Evolutionary conservation across 257 asterid genomes (phyloP), one percentile per base, ranked within the genome.

Genomic region (Eucommia ulmoides): DNA sequence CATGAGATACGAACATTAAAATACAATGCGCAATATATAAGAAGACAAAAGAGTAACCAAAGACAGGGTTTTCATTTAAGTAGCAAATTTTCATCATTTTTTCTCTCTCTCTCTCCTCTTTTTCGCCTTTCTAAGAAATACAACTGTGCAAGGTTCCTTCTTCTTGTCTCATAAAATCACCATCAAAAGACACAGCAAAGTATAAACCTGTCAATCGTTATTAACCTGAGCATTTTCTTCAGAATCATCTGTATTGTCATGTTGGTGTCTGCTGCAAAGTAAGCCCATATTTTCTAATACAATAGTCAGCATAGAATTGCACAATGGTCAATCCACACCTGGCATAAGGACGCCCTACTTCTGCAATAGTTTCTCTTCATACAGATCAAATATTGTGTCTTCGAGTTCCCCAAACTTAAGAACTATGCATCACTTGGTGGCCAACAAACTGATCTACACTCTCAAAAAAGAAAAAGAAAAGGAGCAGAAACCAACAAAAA

Each of bases 211-310:
- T 2, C n/a, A 42, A 42, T 6, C 15, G 7, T 6, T 19, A 42
- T 64, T 38, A 89, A n/a, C 99, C 87, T 81, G 96, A 53, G 82
- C 77, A 62, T 69, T 87, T 71, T 86, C 99, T 62, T 81, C 99
- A 17, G 83, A 60, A 72, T 75, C 83, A 69, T 94, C 79, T 68
- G 63, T 79, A 58, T 55, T 72, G 60, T 49, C 50, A 33, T 67
- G 89, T 45, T 62, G 77, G 41, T 81, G 93, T 71, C 82, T 83
- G 64, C 99, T 86, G 79, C 99, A 91, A 71, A 87, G 82, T 70
- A 64, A 77, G 50, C 97, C 97, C 96, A 88, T 84, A 41, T 58
- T 78, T 61, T 64, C 69, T 42, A 74, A 53, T 29, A 69, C 68
- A 49, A 62, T 46, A 61, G 63, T 66, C 71, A 65, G 74, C 72